Evolutionary conservation across 768 basidiomycete species (phyloP).

Genomic region (Lactifluus pinguis): DNA sequence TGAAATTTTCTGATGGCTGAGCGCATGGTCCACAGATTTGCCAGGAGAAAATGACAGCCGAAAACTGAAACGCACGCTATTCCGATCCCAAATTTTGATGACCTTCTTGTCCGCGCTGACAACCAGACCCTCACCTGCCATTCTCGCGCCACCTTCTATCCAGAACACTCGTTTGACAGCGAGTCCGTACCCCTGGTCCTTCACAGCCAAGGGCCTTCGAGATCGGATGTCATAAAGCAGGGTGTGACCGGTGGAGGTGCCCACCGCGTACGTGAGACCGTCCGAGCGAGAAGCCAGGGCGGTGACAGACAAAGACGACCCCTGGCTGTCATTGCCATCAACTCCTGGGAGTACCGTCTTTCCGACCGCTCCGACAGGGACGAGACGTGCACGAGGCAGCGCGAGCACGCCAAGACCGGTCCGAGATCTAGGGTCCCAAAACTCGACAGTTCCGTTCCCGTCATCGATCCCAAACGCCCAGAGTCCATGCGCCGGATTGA

Average conservation of each 20-base stretch:
- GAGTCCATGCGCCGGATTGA: conserved; percentile 89
- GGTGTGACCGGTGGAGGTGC: conserved; percentile 92
- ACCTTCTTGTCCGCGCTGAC: conserved; percentile 95
- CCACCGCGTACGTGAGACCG: conserved; percentile 88
- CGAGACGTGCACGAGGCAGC: conserved; percentile 47
- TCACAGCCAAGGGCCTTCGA: conserved; percentile 70
- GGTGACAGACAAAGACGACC: conserved; percentile 56
- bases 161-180: conserved; percentile 79
- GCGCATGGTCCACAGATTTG: conserved; percentile 1
- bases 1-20: conserved; percentile 79
- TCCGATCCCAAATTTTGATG: conserved; percentile 92
- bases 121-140: conserved; percentile 83
- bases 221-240: conserved; percentile 91
- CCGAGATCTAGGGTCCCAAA: conserved; percentile 92
- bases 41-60: conserved; percentile 31
- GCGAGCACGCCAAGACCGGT: conserved; percentile 59
- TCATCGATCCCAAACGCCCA: conserved; percentile 78
- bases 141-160: conserved; percentile 79
- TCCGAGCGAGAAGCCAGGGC: conserved; percentile 79
- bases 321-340: conserved; percentile 26
- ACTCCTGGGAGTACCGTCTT: conserved; percentile 29
- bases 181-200: conserved; percentile 96
- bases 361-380: conserved; percentile 31
- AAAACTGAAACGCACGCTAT: conserved; percentile 45
- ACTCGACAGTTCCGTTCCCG: conserved; percentile 78